These are phyloP conservation scores for Pseudozyma hubeiensis DNA, from an alignment of 1,284 basidiomycete species.

Conservation along the genomic window DNA sequence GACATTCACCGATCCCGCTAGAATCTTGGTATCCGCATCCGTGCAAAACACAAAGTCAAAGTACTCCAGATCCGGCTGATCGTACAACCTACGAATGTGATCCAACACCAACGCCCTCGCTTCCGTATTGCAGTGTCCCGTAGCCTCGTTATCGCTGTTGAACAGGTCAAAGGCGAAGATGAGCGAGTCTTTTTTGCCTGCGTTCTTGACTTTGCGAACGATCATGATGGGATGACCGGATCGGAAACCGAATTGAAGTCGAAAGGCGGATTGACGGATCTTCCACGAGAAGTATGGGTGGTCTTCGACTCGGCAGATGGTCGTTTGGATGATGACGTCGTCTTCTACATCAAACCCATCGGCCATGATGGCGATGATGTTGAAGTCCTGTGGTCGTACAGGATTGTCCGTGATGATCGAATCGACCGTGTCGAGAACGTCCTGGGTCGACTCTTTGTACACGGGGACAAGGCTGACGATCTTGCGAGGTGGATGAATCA, in stretches of 20 bases:
- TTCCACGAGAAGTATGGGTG: constrained; percentile 40
- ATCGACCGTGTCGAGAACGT: constrained; percentile 36
- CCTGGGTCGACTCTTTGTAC: constrained; percentile 36
- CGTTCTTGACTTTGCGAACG: constrained; percentile 35
- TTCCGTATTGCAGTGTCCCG: constrained; percentile 24
- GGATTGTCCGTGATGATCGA: constrained; percentile 38
- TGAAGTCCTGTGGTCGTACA: constrained; percentile 19
- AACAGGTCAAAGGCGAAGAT: constrained; percentile 42
- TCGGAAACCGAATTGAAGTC: constrained; percentile 28
- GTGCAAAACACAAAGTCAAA: constrained; percentile 39
- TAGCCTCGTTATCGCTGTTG: constrained; percentile 37
- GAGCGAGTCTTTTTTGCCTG: constrained; percentile 43
- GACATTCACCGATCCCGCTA: constrained; percentile 25
- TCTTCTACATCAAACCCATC: constrained; percentile 40
- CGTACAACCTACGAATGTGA: constrained; percentile 21
- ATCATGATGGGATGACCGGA: constrained; percentile 28
- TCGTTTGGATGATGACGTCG: constrained; percentile 25
- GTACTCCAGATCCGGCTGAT: constrained; percentile 20
- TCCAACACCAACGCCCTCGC: constrained; percentile 27
- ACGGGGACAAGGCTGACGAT: constrained; percentile 38
- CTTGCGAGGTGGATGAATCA: constrained; percentile 32
- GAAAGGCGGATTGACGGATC: constrained; percentile 30
- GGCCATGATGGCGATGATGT: constrained; percentile 37
- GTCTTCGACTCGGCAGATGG: constrained; percentile 18
- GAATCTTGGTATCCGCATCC: constrained; percentile 40